Evolutionary conservation across 257 asterid genomes (phyloP).

Genomic region (Gynochthodes officinalis): DNA sequence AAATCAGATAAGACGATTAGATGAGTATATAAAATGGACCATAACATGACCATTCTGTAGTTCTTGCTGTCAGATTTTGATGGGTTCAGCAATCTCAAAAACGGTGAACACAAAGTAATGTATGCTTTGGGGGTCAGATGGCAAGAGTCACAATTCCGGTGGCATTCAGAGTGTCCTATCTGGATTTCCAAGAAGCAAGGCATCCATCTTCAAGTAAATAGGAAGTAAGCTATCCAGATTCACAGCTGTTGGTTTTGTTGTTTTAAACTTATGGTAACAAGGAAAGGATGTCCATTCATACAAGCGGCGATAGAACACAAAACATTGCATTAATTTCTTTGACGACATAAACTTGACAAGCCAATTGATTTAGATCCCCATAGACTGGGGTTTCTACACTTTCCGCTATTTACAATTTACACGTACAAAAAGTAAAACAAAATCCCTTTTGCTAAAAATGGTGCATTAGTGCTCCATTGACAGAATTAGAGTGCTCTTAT

Average conservation of each 20-base stretch:
- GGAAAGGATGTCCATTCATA: neutral
- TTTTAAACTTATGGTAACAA: no score
- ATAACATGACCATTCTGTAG: no score
- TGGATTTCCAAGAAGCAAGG: no score
- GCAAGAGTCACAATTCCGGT: no score
- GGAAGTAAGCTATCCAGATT: no score
- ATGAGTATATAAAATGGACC: neutral
- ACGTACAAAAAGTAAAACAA: conserved; percentile 1
- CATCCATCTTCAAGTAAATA: no score
- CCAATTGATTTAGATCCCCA: neutral
- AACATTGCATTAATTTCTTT: neutral
- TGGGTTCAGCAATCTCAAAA: no score
- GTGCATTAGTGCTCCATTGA: conserved; percentile 21
- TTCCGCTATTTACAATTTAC: conserved; percentile 17
- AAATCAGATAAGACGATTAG: neutral
- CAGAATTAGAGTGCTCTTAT: conserved; percentile 7
- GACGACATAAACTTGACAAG: neutral
- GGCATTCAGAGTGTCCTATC: no score
- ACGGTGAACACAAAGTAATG: no score
- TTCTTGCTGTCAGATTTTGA: no score
- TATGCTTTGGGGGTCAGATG: no score
- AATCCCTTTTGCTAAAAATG: conserved; percentile 7
- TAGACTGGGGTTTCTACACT: conserved; percentile 9
- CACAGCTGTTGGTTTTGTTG: no score
- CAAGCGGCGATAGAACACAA: neutral